Evolutionary conservation across 129 eudicot genomes (phyloP).

Genomic region (Pulicaria dysenterica): DNA sequence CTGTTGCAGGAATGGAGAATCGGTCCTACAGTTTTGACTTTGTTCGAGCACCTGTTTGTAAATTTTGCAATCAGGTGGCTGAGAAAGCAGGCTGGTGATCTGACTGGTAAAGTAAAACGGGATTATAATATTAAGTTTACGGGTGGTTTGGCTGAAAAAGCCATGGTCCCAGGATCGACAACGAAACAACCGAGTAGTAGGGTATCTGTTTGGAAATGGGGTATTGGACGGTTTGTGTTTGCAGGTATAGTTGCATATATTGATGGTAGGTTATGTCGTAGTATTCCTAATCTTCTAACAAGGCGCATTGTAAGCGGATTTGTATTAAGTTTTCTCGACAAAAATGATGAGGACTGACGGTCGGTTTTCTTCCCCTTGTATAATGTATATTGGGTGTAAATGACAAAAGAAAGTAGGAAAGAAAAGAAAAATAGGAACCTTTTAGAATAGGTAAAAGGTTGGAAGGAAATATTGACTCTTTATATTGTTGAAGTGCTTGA

Average conservation of each 20-base stretch:
- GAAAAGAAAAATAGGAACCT: not conserved
- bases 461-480: too few relatives aligned
- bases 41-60: slow-evolving; percentile 96
- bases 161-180: slow-evolving; percentile 11
- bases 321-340: slow-evolving; percentile 84
- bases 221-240: slow-evolving; percentile 77
- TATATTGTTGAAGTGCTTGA: too few relatives aligned
- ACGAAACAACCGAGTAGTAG: slow-evolving; percentile 38
- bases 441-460: too few relatives aligned
- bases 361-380: not conserved
- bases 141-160: slow-evolving; percentile 31
- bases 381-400: not conserved
- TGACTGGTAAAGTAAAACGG: slow-evolving; percentile 43
- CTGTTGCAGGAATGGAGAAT: slow-evolving; percentile 85
- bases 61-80: slow-evolving; percentile 78
- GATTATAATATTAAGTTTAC: slow-evolving; percentile 33
- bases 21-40: slow-evolving; percentile 86
- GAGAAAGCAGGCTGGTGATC: slow-evolving; percentile 70
- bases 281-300: slow-evolving; percentile 83
- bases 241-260: slow-evolving; percentile 93
- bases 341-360: slow-evolving; percentile 39
- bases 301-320: slow-evolving; percentile 97
- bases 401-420: too few relatives aligned
- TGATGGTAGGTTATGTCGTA: slow-evolving; percentile 93
- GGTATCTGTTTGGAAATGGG: slow-evolving; percentile 64